Percentiles rank a stretch among this genome's conserved stretches.
Conservation (phyloP, 2,329 filamentous ascomycete species). For the Fonsecaea multimorphosa region DNA sequence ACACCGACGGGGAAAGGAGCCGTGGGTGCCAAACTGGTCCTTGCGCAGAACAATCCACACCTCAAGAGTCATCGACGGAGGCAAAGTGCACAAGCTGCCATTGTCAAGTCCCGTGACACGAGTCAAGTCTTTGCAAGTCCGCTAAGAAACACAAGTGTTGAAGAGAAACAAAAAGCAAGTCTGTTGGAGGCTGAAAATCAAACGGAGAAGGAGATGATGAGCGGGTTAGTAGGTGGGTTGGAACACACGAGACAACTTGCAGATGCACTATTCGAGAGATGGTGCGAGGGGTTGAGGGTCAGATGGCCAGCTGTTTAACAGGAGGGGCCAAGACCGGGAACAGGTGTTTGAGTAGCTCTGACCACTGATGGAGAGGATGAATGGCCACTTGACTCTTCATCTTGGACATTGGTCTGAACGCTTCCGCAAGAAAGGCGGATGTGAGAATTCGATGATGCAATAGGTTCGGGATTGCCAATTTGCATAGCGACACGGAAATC, state of each 20-base stretch:
- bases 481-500: neutral
- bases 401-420: neutral
- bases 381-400: neutral
- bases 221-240: conserved; percentile 74
- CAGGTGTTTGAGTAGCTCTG: neutral
- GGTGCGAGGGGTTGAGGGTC: conserved; percentile 80
- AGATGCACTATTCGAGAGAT: conserved; percentile 87
- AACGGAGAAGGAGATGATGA: conserved; percentile 47
- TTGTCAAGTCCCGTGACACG: conserved; percentile 39
- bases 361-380: neutral
- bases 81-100: conserved; percentile 53
- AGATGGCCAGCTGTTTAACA: conserved; percentile 60
- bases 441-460: neutral
- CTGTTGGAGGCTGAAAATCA: conserved; percentile 6
- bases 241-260: conserved; percentile 89
- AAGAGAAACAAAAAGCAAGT: neutral
- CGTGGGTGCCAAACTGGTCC: conserved; percentile 65
- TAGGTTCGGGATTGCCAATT: neutral
- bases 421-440: neutral
- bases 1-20: conserved; percentile 45
- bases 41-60: conserved; percentile 84
- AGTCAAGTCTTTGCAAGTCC: conserved; percentile 47
- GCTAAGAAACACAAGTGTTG: conserved; percentile 53
- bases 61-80: conserved; percentile 77
- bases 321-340: neutral